Evolutionary conservation across 2,329 filamentous ascomycete genomes (phyloP).

Genomic region (Arthroderma sp.): DNA sequence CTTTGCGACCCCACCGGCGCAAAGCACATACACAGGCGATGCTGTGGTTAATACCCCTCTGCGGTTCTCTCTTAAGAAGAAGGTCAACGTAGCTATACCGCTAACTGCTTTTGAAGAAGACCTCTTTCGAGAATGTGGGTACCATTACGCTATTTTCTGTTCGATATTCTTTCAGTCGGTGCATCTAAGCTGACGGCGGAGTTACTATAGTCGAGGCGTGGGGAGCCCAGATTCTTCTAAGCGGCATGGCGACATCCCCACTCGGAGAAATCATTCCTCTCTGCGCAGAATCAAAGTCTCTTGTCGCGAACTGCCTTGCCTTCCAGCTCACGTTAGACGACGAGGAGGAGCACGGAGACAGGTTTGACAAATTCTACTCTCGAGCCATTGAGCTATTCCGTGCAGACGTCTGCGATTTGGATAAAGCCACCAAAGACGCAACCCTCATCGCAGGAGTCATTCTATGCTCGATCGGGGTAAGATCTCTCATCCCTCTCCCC

Average conservation of each 20-base stretch:
- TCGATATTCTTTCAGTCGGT: background rate
- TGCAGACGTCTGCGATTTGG: conserved; percentile 6
- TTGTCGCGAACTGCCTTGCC: conserved; percentile 8
- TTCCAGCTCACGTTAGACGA: conserved; percentile 8
- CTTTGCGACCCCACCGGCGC: too few relatives aligned
- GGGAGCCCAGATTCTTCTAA: conserved; percentile 7
- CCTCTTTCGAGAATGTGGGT: conserved; percentile 8
- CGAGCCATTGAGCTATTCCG: conserved; percentile 6
- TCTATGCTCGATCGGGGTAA: conserved; percentile 6
- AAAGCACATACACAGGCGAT: too few relatives aligned
- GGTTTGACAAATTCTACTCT: conserved; percentile 7
- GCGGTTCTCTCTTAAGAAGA: too few relatives aligned
- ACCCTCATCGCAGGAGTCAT: conserved; percentile 9
- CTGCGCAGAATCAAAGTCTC: conserved; percentile 7
- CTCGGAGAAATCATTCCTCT: conserved; percentile 4
- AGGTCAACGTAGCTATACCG: background rate
- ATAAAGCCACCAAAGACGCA: conserved; percentile 3
- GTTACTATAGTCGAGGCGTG: conserved; percentile 6
- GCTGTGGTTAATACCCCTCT: too few relatives aligned
- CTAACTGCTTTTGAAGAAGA: conserved; percentile 6
- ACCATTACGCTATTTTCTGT: background rate
- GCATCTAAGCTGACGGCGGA: background rate
- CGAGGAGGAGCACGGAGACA: conserved; percentile 7
- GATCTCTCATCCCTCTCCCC: background rate
- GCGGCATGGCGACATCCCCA: conserved; percentile 5